Base-by-base conservation (phyloP, 805 yeast genomes). In the Zygotorulaspora florentina region DNA sequence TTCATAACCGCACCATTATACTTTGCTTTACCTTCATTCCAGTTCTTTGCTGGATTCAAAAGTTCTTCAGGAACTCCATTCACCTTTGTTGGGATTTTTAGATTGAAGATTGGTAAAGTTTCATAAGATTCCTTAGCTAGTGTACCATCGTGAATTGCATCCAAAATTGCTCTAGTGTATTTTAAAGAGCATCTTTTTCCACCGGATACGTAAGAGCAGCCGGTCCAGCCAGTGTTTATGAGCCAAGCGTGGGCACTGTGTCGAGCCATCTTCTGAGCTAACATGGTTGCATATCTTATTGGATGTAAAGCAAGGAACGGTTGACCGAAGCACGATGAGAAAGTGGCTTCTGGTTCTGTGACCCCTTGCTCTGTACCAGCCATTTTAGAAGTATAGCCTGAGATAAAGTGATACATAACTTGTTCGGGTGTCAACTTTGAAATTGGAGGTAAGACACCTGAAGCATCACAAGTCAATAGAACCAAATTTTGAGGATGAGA, bases 281-380 rank as follows among this genome's bases (percentile, higher is more conserved):
- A 80, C 82, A 91, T 96, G 71, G 87, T 87, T 38, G 98, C 98
- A 71, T 91, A 91, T 70, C 83, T 85, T 90, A 91, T 91, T 69
- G 99, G 99, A 72, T 91, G 99, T 69, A 91, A 76, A 29, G 91
- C 97, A 72, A 91, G 77, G 85, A 91, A 91, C 54, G 99, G 99
- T 76, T 91, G 98, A 66, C 98, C 99, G 69, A 90, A 91, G 76
- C 99, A 91, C 44, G 99, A 96, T 51, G 96, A 87, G 81, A 91
- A 91, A 15, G 96, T 88, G 46, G 97, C 96, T 71, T 87, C 89
- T 52, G 99, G 98, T 74, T 91, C 97, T 52, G 97, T 90, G 56
- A 91, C 87, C 71, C 99, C 99, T 69, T 87, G 95, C 74, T 91
- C 99, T 43, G 99, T 91, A 69, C 98, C 98, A 52, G 99, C 96